A percentile compares a stretch with the other conserved stretches of the same genome.
Conservation (phyloP, 768 basidiomycete species). For the Xerocomellus dryophilus region DNA sequence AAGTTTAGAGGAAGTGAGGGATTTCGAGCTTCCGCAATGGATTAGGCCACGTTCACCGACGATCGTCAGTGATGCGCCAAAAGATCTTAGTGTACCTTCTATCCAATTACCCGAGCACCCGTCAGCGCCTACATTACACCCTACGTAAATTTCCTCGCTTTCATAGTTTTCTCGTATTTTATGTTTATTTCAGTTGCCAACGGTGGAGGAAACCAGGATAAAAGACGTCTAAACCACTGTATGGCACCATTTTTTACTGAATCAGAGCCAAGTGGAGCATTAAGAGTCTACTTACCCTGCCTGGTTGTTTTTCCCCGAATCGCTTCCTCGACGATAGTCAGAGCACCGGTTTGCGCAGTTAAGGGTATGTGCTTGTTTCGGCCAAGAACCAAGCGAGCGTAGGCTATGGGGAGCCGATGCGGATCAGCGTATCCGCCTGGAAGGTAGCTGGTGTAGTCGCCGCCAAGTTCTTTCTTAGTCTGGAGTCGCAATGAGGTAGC, state of each 20-base stretch:
- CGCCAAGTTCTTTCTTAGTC: conserved; percentile 39
- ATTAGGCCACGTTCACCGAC: conserved; percentile 31
- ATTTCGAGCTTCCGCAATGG: conserved; percentile 61
- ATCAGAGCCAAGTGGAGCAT: not conserved
- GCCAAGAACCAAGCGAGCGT: conserved; percentile 43
- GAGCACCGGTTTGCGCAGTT: conserved; percentile 37
- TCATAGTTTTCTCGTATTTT: conserved; percentile 23
- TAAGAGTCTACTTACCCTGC: conserved; percentile 10
- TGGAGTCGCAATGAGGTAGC: conserved; percentile 23
- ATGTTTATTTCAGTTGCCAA: conserved; percentile 29
- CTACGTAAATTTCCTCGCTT: conserved; percentile 3
- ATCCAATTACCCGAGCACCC: not conserved
- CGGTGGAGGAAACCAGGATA: not conserved
- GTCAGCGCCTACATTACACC: conserved; percentile 14
- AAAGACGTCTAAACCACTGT: conserved; percentile 13
- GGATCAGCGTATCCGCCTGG: conserved; percentile 29
- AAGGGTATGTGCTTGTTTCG: conserved; percentile 42
- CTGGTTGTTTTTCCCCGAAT: conserved; percentile 7
- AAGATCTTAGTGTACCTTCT: conserved; percentile 3
- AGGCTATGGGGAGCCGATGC: conserved; percentile 36
- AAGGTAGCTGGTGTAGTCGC: conserved; percentile 51
- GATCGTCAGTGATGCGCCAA: not conserved
- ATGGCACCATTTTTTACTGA: not conserved
- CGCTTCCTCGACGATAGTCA: conserved; percentile 36
- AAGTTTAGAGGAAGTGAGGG: conserved; percentile 45